Evolutionary conservation across 805 yeast species (phyloP).

Genomic region (Wickerhamomyces silvicola): DNA sequence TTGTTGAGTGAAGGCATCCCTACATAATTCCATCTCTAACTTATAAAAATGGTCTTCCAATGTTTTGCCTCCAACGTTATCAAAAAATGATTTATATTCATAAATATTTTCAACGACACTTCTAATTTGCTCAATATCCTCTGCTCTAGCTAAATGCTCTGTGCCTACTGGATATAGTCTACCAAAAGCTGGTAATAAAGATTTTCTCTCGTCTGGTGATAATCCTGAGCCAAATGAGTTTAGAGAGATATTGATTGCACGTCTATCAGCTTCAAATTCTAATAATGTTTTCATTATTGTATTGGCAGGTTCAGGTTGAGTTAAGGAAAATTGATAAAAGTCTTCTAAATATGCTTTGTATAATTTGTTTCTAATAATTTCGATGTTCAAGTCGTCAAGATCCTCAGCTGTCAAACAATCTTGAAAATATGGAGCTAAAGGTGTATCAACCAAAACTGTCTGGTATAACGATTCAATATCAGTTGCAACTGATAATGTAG

Average conservation of each 20-base stretch:
- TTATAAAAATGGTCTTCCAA: slow-evolving; percentile 93
- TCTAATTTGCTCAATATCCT: slow-evolving; percentile 82
- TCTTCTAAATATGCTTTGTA: slow-evolving; percentile 93
- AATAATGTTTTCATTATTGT: slow-evolving; percentile 76
- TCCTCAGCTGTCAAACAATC: slow-evolving; percentile 82
- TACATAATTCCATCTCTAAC: slow-evolving; percentile 87
- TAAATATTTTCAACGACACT: slow-evolving; percentile 54
- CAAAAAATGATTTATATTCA: slow-evolving; percentile 58
- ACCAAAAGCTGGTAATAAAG: slow-evolving; percentile 79
- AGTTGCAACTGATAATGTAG: slow-evolving; percentile 90
- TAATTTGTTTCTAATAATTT: slow-evolving; percentile 83
- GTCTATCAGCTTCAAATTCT: slow-evolving; percentile 90
- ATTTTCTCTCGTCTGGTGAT: slow-evolving; percentile 60
- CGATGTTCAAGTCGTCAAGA: slow-evolving; percentile 92
- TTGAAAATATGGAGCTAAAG: slow-evolving; percentile 93
- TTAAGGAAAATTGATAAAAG: slow-evolving; percentile 59
- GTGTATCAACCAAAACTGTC: slow-evolving; percentile 92
- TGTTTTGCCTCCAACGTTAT: slow-evolving; percentile 42
- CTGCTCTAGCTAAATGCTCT: slow-evolving; percentile 62
- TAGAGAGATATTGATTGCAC: slow-evolving; percentile 85
- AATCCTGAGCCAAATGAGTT: slow-evolving; percentile 85
- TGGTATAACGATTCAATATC: slow-evolving; percentile 90
- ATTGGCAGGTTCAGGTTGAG: slow-evolving; percentile 67
- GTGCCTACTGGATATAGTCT: slow-evolving; percentile 66
- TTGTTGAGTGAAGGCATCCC: slow-evolving; percentile 93